Evolutionary conservation across 345 rosid genomes (phyloP), one percentile per base, ranked within the genome.

Genomic region (Lumnitzera littorea): DNA sequence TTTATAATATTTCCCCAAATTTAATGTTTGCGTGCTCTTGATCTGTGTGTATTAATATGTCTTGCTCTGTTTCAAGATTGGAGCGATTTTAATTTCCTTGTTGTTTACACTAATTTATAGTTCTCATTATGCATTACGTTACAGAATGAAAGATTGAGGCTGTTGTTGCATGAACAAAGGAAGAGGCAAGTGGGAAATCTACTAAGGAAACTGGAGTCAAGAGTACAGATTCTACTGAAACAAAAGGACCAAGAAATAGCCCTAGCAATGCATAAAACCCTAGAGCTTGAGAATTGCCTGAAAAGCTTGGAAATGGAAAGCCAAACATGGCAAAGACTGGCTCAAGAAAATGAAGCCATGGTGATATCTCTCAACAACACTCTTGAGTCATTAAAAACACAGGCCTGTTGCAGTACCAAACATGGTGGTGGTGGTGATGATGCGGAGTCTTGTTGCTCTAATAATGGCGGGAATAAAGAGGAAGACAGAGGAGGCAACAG

Each of bases 391-490:
- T 50, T 75, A 3, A 54, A 68, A 1, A 87, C 83, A 46, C 69
- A 74, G 36, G 82, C 76, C 9, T 73, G 65, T 17, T 60, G 65
- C 52, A 75, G 74, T 3, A 46, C 46, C 63, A 31, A 49, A 41
- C 53, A 27, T 24, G 52, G 63, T 65, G 61, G 67, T 53, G 77
- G 65, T 15, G 83, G 61, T 0, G 83, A 59, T 20, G 88, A 80
- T 20, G 87, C 79, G 55, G 86, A 78, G 50, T 84, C 88, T 12
- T 84, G 76, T 70, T 77, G 82, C 12, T 82, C 75, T 48, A 60
- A 7, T 53, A 74, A 59, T 48, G 64, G 24, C 12, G 64, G 48
- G 47, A 31, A 31, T 3, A 57, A 54, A 46, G 49, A 67, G 53
- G 17, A 29, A 68, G 62, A 43, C 62, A 51, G 70, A 5, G 57